Evolutionary conservation across 805 yeast genomes (phyloP).

Genomic region (Sungouiella thailandica): DNA sequence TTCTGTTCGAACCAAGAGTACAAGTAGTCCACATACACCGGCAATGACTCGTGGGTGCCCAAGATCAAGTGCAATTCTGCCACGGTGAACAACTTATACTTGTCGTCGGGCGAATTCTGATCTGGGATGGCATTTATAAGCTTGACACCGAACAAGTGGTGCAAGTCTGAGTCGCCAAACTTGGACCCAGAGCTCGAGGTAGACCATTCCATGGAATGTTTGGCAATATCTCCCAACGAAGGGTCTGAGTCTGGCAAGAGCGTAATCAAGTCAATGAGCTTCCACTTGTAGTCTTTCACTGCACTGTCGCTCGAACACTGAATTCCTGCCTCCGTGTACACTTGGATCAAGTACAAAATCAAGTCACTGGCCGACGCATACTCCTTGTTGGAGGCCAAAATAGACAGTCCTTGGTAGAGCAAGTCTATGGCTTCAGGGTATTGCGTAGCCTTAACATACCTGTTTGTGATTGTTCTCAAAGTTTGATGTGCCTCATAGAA

Average conservation of each 20-base stretch:
- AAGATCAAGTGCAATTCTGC: conserved; percentile 71
- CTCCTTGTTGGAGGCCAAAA: conserved; percentile 64
- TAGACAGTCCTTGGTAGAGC: conserved; percentile 64
- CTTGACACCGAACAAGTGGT: conserved; percentile 68
- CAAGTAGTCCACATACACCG: conserved; percentile 40
- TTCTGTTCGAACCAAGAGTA: conserved; percentile 32
- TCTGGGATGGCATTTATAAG: conserved; percentile 38
- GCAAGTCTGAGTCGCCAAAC: conserved; percentile 73
- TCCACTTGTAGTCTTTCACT: conserved; percentile 38
- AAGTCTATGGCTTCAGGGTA: conserved; percentile 70
- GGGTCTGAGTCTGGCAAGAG: conserved; percentile 40
- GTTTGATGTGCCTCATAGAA: conserved; percentile 97
- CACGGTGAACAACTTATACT: conserved; percentile 44
- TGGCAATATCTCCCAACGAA: conserved; percentile 58
- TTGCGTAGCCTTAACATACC: conserved; percentile 68
- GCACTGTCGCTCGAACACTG: conserved; percentile 19
- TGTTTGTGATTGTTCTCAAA: conserved; percentile 78
- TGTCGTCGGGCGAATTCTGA: conserved; percentile 19
- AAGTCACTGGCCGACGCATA: conserved; percentile 81
- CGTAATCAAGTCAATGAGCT: conserved; percentile 44
- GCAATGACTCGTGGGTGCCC: conserved; percentile 54
- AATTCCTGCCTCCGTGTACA: conserved; percentile 50
- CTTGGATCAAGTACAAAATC: conserved; percentile 64
- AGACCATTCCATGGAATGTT: conserved; percentile 67
- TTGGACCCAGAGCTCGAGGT: conserved; percentile 33